Evolutionary conservation across 129 eudicot species (phyloP), one percentile per base, ranked within the genome.

Genomic region (Escallonia herrerae): DNA sequence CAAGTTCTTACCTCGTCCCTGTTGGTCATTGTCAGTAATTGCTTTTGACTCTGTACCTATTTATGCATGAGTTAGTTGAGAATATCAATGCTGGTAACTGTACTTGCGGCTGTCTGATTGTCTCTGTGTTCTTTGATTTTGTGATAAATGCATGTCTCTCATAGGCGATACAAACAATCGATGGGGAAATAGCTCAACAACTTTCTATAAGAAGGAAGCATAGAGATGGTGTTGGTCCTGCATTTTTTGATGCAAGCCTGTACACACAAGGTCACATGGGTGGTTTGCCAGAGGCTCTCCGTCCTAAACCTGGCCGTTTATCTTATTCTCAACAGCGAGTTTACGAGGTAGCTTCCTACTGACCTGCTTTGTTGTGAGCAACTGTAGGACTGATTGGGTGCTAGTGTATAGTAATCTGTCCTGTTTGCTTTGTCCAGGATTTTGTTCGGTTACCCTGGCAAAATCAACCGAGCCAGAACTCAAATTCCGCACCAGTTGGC

Each of bases 241-340:
- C 94, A 42, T 83, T 72, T 64, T 86, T 84, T 74, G 99, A 94
- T 72, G 72, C 93, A 60, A 83, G 80, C 79, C 49, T 84, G 40
- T 94, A 89, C 56, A 80, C 85, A 48, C 95, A 85, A 76, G 91
- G 99, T 65, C 82, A 84, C 53, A 84, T 89, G 66, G 90, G 94
- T 65, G 94, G 70, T 57, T 15, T 94, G 69, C 97, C 99, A 14
- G 99, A 94, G 81, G 87, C 97, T 44, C 82, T 94, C 66, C 99
- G 94, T 22, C 97, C 99, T 69, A 94, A 81, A 77, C 97, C 99
- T 54, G 99, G 99, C 11, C 95, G 95, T 5, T 76, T 94, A 64
- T 94, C 99, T 40, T 93, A 79, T 67, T 80, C 99, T 54, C 99
- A 94, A 70, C 99, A 94, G 68, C 84, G 99, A 44, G 99, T 94